These are phyloP conservation scores for Umbelopsis sp. DNA, from an alignment of 192 early-diverging fungal species.

Conservation along the genomic window DNA sequence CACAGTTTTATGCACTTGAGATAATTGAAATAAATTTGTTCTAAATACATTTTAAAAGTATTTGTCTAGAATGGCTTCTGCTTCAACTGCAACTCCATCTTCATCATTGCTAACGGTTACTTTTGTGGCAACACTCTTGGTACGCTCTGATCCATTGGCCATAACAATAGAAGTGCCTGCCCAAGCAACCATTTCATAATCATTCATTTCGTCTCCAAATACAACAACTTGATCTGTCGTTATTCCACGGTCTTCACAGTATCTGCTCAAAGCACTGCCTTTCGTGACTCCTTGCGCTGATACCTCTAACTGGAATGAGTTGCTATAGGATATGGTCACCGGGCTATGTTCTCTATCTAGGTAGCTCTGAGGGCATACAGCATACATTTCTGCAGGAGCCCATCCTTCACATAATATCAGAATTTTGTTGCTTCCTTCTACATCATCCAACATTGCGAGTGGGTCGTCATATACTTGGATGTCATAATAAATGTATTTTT, in stretches of 20 bases:
- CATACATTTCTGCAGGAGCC: constrained; percentile 18
- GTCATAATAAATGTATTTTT: constrained; percentile 18
- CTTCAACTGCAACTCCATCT: constrained; percentile 40
- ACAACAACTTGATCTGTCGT: constrained; percentile 37
- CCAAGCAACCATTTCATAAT: constrained; percentile 46
- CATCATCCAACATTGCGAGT: background rate
- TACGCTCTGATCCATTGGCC: constrained; percentile 41
- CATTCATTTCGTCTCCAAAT: constrained; percentile 50
- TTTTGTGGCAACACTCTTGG: constrained; percentile 38
- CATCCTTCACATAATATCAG: constrained; percentile 4
- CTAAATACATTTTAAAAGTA: background rate
- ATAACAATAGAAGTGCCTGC: constrained; percentile 46
- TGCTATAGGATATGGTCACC: constrained; percentile 21
- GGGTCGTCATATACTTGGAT: constrained; percentile 7
- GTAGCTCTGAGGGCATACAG: background rate
- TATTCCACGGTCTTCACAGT: constrained; percentile 36
- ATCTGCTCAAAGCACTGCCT: constrained; percentile 36
- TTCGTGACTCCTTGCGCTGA: constrained; percentile 44
- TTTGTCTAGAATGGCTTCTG: constrained; percentile 26
- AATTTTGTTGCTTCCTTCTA: constrained; percentile 9
- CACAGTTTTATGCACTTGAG: too few species aligned
- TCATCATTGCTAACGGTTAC: constrained; percentile 42
- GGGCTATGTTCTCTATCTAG: constrained; percentile 5
- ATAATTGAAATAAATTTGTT: too few species aligned
- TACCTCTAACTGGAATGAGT: constrained; percentile 41